phyloP scores from a whole-genome alignment of 1,139 yeast genomes.

The Pichia sorboxylosa region DNA sequence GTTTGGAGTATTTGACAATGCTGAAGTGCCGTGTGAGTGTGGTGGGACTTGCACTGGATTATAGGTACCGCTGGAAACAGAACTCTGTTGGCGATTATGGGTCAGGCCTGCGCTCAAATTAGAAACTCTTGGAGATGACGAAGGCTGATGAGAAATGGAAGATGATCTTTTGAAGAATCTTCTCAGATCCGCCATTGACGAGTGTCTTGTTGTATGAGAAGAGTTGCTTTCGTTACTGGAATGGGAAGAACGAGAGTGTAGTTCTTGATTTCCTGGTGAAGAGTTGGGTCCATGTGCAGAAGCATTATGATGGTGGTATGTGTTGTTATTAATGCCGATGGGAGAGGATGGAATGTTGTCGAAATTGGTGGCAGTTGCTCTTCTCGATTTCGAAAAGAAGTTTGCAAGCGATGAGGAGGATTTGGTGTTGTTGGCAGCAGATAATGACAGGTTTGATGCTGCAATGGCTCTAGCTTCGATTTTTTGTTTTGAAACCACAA shows the following conservation, averaged over 20 bases:
- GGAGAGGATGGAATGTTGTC: constrained; percentile 19
- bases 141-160: constrained; percentile 10
- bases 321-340: constrained; percentile 8
- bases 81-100: constrained; percentile 17
- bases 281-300: neutral
- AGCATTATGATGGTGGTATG: constrained; percentile 3
- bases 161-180: constrained; percentile 49
- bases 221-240: constrained; percentile 8
- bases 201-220: constrained; percentile 33
- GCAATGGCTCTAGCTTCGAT: constrained; percentile 35
- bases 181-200: constrained; percentile 69
- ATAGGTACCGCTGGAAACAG: constrained; percentile 1
- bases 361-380: constrained; percentile 18
- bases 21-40: constrained; percentile 10
- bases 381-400: constrained; percentile 35
- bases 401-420: constrained; percentile 37
- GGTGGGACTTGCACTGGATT: constrained; percentile 15
- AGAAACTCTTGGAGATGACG: constrained; percentile 30
- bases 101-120: constrained; percentile 27
- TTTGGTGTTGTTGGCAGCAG: constrained; percentile 3
- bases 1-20: constrained; percentile 15
- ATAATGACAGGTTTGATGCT: constrained; percentile 11
- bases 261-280: constrained; percentile 3
- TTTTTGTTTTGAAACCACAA: constrained; percentile 61
- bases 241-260: constrained; percentile 21